Evolutionary conservation across 805 yeast genomes (phyloP).

Genomic region (Zygosaccharomyces kombuchaensis): DNA sequence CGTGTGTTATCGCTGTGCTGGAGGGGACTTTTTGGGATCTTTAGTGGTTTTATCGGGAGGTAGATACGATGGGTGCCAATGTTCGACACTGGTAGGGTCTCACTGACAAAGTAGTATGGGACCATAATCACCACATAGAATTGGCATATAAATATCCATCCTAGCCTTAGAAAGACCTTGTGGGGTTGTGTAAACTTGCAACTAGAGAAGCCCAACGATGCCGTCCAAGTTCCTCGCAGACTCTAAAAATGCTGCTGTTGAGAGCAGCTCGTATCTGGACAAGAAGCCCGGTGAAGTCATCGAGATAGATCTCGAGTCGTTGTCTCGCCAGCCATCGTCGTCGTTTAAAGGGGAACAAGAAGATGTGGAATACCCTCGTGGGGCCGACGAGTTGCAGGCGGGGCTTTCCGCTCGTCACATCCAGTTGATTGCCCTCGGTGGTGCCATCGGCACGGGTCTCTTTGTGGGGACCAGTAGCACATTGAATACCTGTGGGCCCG

Average conservation of each 20-base stretch:
- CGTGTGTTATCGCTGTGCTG: no score
- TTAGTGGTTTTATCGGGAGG: no score
- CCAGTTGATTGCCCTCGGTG: constrained; percentile 79
- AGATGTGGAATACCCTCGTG: not conserved
- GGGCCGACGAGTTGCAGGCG: constrained; percentile 13
- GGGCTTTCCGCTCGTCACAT: constrained; percentile 57
- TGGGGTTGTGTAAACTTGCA: no score
- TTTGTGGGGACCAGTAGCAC: constrained; percentile 70
- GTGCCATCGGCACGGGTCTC: constrained; percentile 79
- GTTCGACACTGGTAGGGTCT: no score
- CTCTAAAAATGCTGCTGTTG: not conserved
- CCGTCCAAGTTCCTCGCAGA: constrained; percentile 7
- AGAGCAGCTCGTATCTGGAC: constrained; percentile 5
- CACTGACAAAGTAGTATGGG: no score
- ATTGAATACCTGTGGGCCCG: constrained; percentile 68
- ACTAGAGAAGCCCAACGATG: not conserved
- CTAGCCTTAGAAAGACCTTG: no score
- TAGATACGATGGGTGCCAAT: no score
- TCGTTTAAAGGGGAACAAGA: not conserved
- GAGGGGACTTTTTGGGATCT: no score
- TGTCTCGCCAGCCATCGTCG: constrained; percentile 8
- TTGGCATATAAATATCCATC: no score
- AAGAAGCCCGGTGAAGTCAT: constrained; percentile 11
- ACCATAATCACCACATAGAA: no score
- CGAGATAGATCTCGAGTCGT: constrained; percentile 13